Percentiles rank a stretch among this genome's conserved stretches.
Evolutionary conservation across 2,329 filamentous ascomycete species (phyloP).

Genomic region (Beauveria caledonica): DNA sequence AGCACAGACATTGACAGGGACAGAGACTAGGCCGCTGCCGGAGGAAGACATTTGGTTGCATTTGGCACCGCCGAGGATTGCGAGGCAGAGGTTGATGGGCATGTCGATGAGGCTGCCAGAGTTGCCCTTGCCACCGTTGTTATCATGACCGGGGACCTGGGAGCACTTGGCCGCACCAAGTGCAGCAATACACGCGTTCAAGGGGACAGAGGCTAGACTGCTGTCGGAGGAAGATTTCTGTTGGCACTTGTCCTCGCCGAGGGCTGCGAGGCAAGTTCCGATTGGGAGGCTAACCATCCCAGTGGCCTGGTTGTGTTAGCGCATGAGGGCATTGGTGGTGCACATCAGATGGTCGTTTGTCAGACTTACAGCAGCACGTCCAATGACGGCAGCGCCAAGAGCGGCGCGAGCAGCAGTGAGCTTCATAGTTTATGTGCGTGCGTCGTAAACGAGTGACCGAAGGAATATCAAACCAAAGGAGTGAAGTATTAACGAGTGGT

Average conservation of each 20-base stretch:
- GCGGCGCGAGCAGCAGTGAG: slow-evolving; percentile 1
- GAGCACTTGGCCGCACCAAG: no score
- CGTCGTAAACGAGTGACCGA: not conserved
- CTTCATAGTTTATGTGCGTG: not conserved
- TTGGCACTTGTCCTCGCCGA: not conserved
- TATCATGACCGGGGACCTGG: no score
- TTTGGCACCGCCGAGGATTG: not conserved
- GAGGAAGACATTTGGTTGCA: not conserved
- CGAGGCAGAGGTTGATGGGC: not conserved
- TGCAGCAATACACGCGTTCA: no score
- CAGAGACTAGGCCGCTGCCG: not conserved
- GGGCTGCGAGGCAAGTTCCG: not conserved
- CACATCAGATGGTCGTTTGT: not conserved
- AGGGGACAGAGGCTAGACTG: no score
- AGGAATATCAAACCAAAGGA: slow-evolving; percentile 4
- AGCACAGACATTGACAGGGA: not conserved
- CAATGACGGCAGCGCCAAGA: slow-evolving; percentile 1
- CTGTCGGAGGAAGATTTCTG: no score
- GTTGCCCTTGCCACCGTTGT: not conserved
- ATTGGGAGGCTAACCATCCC: not conserved
- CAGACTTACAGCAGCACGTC: slow-evolving; percentile 6
- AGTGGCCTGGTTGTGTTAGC: slow-evolving; percentile 1
- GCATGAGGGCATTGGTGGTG: not conserved
- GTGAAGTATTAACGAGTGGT: not conserved
- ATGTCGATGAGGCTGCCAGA: not conserved